These are phyloP conservation scores for Collybiopsis luxurians DNA, from an alignment of 768 basidiomycete genomes.

Conservation along the genomic window DNA sequence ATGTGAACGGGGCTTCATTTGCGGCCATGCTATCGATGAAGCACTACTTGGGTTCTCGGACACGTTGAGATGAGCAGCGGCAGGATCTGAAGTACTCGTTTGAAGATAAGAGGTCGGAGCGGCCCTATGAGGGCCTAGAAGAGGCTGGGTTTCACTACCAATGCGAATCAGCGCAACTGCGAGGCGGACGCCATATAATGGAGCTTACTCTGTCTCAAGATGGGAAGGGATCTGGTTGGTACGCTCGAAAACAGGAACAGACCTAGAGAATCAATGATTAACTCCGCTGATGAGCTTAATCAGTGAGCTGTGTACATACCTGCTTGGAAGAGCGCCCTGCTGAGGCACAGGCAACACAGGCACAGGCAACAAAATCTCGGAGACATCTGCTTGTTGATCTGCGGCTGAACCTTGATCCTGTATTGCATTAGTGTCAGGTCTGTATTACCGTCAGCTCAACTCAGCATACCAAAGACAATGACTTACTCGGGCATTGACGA, in stretches of 20 bases:
- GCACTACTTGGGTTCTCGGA: background rate
- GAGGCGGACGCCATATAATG: no score
- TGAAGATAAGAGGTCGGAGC: constrained; percentile 24
- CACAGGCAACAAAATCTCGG: constrained; percentile 23
- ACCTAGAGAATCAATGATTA: no score
- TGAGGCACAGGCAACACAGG: constrained; percentile 5
- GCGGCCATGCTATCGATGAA: constrained; percentile 14
- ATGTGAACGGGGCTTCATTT: constrained; percentile 12
- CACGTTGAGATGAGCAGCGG: background rate
- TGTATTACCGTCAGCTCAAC: background rate
- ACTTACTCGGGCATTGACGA: constrained; percentile 28
- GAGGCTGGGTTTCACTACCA: constrained; percentile 52
- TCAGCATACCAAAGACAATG: background rate
- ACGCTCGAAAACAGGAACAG: background rate
- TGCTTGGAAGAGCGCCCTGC: background rate
- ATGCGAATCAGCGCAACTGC: background rate
- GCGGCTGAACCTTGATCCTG: constrained; percentile 18
- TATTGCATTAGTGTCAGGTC: background rate
- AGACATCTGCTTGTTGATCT: constrained; percentile 24
- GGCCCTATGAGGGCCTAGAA: constrained; percentile 35
- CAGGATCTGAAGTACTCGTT: constrained; percentile 11
- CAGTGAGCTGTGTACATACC: no score
- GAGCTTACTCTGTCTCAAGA: constrained; percentile 6
- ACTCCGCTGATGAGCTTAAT: no score
- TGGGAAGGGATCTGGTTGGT: background rate